Evolutionary conservation across 805 yeast species (phyloP).

Genomic region (Dipodascopsis tothii): DNA sequence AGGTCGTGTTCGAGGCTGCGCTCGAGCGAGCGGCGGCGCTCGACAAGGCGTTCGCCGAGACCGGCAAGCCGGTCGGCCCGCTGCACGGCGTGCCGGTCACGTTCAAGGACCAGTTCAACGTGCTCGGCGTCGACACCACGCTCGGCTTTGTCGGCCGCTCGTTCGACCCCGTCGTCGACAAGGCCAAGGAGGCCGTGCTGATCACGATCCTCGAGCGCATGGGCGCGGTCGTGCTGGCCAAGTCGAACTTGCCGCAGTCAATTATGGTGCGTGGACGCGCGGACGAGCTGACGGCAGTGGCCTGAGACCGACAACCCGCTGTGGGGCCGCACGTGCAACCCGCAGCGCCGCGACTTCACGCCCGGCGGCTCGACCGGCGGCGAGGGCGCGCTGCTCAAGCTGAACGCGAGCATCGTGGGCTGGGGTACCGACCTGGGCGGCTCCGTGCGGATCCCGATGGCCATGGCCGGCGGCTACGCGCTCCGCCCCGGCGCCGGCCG

Average conservation of each 20-base stretch:
- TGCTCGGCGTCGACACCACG: slow-evolving; percentile 49
- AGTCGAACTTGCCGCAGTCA: slow-evolving; percentile 51
- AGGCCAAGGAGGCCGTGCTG: slow-evolving; percentile 41
- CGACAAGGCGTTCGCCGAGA: slow-evolving; percentile 41
- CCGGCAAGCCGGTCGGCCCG: slow-evolving; percentile 53
- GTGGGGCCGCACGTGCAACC: slow-evolving; percentile 43
- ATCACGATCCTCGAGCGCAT: slow-evolving; percentile 40
- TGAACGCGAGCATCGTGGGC: slow-evolving; percentile 47
- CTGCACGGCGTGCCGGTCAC: slow-evolving; percentile 65
- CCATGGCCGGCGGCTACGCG: slow-evolving; percentile 44
- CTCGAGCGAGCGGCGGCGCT: slow-evolving; percentile 46
- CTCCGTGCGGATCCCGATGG: slow-evolving; percentile 44
- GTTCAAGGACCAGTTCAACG: slow-evolving; percentile 56
- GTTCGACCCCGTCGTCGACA: slow-evolving; percentile 36
- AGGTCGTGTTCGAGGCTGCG: slow-evolving; percentile 50
- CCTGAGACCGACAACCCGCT: slow-evolving; percentile 40
- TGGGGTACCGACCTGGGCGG: slow-evolving; percentile 51
- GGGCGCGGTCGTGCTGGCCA: slow-evolving; percentile 55
- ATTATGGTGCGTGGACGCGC: slow-evolving; percentile 38
- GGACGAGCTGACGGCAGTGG: slow-evolving; percentile 7
- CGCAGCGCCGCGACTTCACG: slow-evolving; percentile 38
- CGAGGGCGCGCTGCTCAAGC: slow-evolving; percentile 44
- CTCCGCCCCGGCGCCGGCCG: slow-evolving; percentile 28
- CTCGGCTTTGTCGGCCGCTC: slow-evolving; percentile 25
- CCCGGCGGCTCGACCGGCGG: slow-evolving; percentile 56